These are phyloP conservation scores for Geotrichum aggregatum DNA, from an alignment of 1,139 yeast genomes.

Conservation along the genomic window DNA sequence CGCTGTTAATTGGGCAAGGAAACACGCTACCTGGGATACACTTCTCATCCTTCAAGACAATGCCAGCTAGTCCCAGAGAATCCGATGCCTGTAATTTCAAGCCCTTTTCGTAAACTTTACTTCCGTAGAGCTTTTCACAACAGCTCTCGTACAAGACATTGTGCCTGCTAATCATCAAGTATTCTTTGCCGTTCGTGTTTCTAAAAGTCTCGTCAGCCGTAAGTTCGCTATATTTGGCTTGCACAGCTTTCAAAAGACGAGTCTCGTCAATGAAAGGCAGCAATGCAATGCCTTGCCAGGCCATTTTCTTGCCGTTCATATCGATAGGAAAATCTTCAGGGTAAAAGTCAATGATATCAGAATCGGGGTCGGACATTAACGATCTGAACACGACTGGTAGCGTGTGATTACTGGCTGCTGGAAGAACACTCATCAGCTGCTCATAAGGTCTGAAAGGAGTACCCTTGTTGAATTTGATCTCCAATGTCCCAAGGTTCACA, in stretches of 20 bases:
- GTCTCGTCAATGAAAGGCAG: slow-evolving; percentile 85
- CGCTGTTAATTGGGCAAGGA: slow-evolving; percentile 58
- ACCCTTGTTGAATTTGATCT: slow-evolving; percentile 63
- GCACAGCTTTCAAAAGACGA: slow-evolving; percentile 65
- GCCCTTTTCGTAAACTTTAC: slow-evolving; percentile 34
- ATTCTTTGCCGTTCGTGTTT: slow-evolving; percentile 44
- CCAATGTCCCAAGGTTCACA: slow-evolving; percentile 52
- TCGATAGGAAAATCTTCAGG: slow-evolving; percentile 87
- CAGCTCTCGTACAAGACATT: slow-evolving; percentile 27
- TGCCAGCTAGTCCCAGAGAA: slow-evolving; percentile 66
- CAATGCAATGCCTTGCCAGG: slow-evolving; percentile 93
- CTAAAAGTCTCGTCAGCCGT: slow-evolving; percentile 67
- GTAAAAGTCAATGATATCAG: slow-evolving; percentile 86
- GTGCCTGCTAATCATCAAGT: slow-evolving; percentile 34
- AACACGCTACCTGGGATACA: slow-evolving; percentile 50
- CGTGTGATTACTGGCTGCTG: slow-evolving; percentile 93
- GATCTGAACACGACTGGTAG: slow-evolving; percentile 80
- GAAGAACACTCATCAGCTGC: slow-evolving; percentile 94
- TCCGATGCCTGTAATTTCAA: slow-evolving; percentile 43
- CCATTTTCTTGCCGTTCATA: slow-evolving; percentile 91
- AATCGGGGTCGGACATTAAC: slow-evolving; percentile 72
- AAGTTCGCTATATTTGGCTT: slow-evolving; percentile 57
- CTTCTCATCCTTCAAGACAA: slow-evolving; percentile 44
- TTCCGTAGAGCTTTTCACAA: slow-evolving; percentile 33
- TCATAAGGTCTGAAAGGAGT: slow-evolving; percentile 89